These are phyloP conservation scores for Ligustrum vulgare DNA, from an alignment of 257 asterid species.

Conservation along the genomic window DNA sequence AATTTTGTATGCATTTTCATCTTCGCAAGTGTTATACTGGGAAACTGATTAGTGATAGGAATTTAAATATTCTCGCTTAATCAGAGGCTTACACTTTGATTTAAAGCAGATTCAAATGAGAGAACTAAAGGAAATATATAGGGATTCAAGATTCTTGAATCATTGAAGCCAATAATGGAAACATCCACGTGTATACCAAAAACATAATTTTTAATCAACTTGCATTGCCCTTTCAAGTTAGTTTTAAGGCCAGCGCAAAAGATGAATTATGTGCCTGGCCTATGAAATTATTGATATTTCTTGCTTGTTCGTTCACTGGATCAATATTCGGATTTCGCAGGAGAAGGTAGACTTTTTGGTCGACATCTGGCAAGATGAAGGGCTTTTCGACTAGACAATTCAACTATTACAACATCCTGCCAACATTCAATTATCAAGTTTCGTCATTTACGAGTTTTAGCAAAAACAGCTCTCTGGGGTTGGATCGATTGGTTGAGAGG, in stretches of 20 bases:
- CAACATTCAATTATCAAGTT: not conserved
- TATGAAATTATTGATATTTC: too few species aligned
- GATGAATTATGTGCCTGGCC: not conserved
- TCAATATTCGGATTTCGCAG: conserved; percentile 39
- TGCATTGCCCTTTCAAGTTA: not conserved
- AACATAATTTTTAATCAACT: not conserved
- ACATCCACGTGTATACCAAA: not conserved
- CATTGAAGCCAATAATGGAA: not conserved
- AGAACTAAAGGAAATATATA: not conserved
- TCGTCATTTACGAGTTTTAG: not conserved
- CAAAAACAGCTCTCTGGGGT: not conserved
- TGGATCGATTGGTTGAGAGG: not conserved
- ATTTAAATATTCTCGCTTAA: not conserved
- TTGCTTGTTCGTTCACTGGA: not conserved
- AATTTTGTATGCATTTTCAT: not conserved
- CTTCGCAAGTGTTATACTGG: not conserved
- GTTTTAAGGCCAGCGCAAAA: not conserved
- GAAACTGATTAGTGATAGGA: not conserved
- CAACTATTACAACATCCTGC: not conserved
- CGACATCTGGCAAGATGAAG: conserved; percentile 91
- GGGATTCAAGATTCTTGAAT: not conserved
- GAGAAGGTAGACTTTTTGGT: conserved; percentile 95
- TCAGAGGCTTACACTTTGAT: not conserved
- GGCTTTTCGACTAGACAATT: conserved; percentile 61
- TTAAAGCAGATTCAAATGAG: not conserved